Evolutionary conservation across 2,329 filamentous ascomycete species (phyloP).

Genomic region (Neofusicoccum sp.): DNA sequence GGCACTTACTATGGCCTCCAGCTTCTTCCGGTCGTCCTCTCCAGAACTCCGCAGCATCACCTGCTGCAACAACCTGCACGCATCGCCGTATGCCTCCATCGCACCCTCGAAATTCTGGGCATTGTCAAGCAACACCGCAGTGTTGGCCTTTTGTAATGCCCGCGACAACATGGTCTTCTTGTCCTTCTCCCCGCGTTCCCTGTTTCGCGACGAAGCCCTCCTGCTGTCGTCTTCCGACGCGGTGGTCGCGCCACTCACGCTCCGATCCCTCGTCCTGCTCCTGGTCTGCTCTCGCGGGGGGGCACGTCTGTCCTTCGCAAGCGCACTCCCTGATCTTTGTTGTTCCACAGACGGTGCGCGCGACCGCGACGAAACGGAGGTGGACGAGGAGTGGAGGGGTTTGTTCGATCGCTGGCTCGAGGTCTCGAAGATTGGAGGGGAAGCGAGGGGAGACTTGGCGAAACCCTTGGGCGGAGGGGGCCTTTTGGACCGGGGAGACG

Average conservation of each 20-base stretch:
- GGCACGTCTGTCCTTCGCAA: slow-evolving; percentile 1
- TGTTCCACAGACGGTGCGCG: slow-evolving; percentile 4
- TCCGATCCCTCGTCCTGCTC: slow-evolving; percentile 11
- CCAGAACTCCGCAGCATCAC: slow-evolving; percentile 82
- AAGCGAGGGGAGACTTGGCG: slow-evolving; percentile 34
- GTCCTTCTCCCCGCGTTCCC: slow-evolving; percentile 48
- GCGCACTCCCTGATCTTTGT: slow-evolving; percentile 6
- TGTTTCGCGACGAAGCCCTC: slow-evolving; percentile 32
- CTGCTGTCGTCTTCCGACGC: slow-evolving; percentile 14
- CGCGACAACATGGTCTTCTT: slow-evolving; percentile 96
- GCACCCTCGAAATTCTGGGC: slow-evolving; percentile 92
- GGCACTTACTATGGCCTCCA: slow-evolving; percentile 83
- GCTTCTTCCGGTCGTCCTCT: slow-evolving; percentile 82
- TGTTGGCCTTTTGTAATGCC: slow-evolving; percentile 92
- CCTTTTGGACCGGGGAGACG: slow-evolving; percentile 28
- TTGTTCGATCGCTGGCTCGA: not conserved
- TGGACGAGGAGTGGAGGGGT: slow-evolving; percentile 3
- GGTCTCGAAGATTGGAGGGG: slow-evolving; percentile 29
- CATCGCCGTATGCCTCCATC: slow-evolving; percentile 85
- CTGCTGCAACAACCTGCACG: slow-evolving; percentile 81
- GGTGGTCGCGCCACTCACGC: slow-evolving; percentile 14
- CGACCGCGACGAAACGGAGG: slow-evolving; percentile 5
- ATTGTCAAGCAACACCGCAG: slow-evolving; percentile 92
- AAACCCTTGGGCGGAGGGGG: slow-evolving; percentile 18
- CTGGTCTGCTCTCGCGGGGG: not conserved